Base-by-base conservation (phyloP, 1,284 basidiomycete genomes). In the Fomitiporia mediterranea region DNA sequence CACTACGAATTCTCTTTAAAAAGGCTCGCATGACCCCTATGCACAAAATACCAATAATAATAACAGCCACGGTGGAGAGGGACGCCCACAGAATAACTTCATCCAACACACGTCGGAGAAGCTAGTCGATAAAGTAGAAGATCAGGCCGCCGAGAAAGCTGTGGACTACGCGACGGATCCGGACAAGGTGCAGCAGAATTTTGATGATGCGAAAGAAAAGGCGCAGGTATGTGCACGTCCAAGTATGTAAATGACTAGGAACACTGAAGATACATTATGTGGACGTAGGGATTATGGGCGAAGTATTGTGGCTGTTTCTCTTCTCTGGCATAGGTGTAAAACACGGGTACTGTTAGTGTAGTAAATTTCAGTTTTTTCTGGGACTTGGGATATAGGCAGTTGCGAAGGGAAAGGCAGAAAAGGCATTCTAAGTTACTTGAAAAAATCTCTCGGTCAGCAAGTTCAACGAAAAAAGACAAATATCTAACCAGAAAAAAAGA, bases 281-380 rank as follows among this genome's bases (percentile, higher is more conserved):
- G 34, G 4, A 21, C n/a, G 21, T 30, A 56, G 55, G 55, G 55
- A 23, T 25, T 40, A 30, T 56, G 55, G 55, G 46, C 48, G 13
- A 56, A 56, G n/a, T 56, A 35, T 19, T 56, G 46, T 37, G 48
- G 55, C 5, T 56, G 55, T 21, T 51, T 56, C 30, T 51, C 55
- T 23, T 56, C 53, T 11, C 47, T 49, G 8, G 15, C 47, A 34
- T 49, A 46, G 27, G 30, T 46, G 23, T 15, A 21, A 4, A 13
- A 17, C 35, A 13, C 42, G 19, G 6, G 17, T 23, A 7, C 35
- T 37, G 6, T 13, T 13, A 3, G 35, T 5, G 35, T 7, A 37
- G 13, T n/a, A 3, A 13, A 17, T 5, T 37, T 37, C 13, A 17
- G 35, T 2, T 37, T 37, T 37, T 3, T 37, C 13, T 37, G 11